Conservation (phyloP, 768 basidiomycete species). For the Macrolepiota dolichaula region DNA sequence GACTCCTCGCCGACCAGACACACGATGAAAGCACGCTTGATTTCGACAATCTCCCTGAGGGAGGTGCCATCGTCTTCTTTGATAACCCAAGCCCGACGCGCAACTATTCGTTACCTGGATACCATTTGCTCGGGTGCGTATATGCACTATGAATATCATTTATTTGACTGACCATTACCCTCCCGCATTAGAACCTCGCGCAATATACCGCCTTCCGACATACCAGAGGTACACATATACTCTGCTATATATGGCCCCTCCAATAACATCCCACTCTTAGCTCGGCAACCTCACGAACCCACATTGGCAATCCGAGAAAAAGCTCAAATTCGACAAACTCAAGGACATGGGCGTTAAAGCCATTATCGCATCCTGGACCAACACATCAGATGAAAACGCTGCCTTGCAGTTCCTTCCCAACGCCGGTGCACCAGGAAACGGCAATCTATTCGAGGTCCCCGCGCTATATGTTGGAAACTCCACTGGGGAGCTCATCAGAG, state of each 20-base stretch:
- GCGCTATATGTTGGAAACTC: constrained; percentile 26
- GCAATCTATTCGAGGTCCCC: constrained; percentile 25
- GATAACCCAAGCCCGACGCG: constrained; percentile 29
- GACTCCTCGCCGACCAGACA: constrained; percentile 16
- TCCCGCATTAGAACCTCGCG: constrained; percentile 19
- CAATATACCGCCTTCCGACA: constrained; percentile 16
- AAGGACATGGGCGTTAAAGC: constrained; percentile 20
- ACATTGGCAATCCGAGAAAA: constrained; percentile 28
- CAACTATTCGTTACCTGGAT: constrained; percentile 25
- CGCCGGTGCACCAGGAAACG: constrained; percentile 22
- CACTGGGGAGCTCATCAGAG: constrained; percentile 25
- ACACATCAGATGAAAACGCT: constrained; percentile 25
- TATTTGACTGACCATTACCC: neutral
- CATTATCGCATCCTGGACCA: constrained; percentile 25
- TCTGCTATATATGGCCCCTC: neutral
- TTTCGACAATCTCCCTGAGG: constrained; percentile 15
- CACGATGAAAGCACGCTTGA: constrained; percentile 17
- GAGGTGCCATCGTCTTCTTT: constrained; percentile 24
- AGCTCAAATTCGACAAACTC: constrained; percentile 20
- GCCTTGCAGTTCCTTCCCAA: constrained; percentile 27
- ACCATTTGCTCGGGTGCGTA: constrained; percentile 24
- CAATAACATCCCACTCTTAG: constrained; percentile 8
- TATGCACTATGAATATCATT: neutral
- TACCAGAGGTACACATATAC: constrained; percentile 20
- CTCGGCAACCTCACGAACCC: constrained; percentile 28